Conservation (phyloP, 2,329 filamentous ascomycete species). For the Parasarocladium wereldwijsianum region DNA sequence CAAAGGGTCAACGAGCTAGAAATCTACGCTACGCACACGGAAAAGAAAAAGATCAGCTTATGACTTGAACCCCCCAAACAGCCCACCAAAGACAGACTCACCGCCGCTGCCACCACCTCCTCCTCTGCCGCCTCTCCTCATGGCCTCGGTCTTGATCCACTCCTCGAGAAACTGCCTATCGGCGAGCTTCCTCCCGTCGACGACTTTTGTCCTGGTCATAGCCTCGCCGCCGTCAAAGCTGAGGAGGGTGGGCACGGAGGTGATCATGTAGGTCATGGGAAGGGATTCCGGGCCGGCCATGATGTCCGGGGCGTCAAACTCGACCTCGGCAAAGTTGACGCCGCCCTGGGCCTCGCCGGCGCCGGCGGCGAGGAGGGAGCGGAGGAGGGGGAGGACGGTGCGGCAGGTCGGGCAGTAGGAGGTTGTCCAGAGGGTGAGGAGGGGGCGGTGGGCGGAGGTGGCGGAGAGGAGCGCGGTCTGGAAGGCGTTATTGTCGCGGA, state of each 20-base stretch:
- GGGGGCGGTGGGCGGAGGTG: slow-evolving; percentile 34
- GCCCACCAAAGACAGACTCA: slow-evolving; percentile 19
- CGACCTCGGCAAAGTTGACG: slow-evolving; percentile 36
- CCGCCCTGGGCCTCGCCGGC: slow-evolving; percentile 41
- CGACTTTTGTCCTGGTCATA: slow-evolving; percentile 30
- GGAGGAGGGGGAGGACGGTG: slow-evolving; percentile 31
- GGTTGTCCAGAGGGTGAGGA: slow-evolving; percentile 47
- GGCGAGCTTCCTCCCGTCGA: slow-evolving; percentile 31
- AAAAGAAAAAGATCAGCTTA: too few relatives aligned
- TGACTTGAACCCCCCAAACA: slow-evolving; percentile 21
- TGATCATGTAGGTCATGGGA: slow-evolving; percentile 42
- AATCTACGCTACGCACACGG: too few relatives aligned
- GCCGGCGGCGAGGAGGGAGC: slow-evolving; percentile 30
- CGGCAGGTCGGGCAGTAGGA: slow-evolving; percentile 42
- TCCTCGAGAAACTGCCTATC: slow-evolving; percentile 34
- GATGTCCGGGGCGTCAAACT: slow-evolving; percentile 43
- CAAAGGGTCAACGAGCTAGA: too few relatives aligned
- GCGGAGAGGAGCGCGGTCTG: slow-evolving; percentile 40
- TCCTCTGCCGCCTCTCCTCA: slow-evolving; percentile 27
- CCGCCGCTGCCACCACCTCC: slow-evolving; percentile 24
- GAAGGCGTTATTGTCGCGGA: slow-evolving; percentile 39
- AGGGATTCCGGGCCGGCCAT: slow-evolving; percentile 26
- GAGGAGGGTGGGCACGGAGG: slow-evolving; percentile 39
- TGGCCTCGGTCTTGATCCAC: slow-evolving; percentile 38
- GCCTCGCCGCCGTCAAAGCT: slow-evolving; percentile 42